These are phyloP conservation scores for Botrytis cinerea DNA, from an alignment of 2,329 filamentous ascomycete species.

Conservation along the genomic window DNA sequence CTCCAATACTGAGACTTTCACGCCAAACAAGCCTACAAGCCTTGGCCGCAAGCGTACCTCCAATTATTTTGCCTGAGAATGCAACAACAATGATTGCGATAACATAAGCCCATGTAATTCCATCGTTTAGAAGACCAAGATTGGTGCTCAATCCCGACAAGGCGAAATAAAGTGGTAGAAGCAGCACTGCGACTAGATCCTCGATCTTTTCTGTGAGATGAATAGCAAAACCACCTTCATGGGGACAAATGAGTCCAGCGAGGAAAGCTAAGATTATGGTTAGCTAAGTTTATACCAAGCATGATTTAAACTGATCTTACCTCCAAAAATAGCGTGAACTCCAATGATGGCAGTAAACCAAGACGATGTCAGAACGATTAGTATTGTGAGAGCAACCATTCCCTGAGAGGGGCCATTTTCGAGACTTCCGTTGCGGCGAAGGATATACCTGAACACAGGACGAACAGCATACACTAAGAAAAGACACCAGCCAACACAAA, in stretches of 20 bases:
- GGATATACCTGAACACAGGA: slow-evolving; percentile 72
- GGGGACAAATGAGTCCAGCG: slow-evolving; percentile 84
- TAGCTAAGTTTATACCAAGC: slow-evolving; percentile 4
- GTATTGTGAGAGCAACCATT: slow-evolving; percentile 78
- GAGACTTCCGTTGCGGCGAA: slow-evolving; percentile 73
- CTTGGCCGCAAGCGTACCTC: slow-evolving; percentile 76
- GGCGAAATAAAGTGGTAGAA: slow-evolving; percentile 90
- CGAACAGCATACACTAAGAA: slow-evolving; percentile 73
- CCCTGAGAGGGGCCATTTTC: slow-evolving; percentile 86
- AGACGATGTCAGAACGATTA: slow-evolving; percentile 75
- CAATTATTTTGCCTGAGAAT: slow-evolving; percentile 81
- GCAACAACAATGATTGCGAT: slow-evolving; percentile 79
- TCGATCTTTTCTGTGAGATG: slow-evolving; percentile 93
- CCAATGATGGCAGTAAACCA: slow-evolving; percentile 92
- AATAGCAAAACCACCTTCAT: slow-evolving; percentile 86
- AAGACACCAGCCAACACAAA: slow-evolving; percentile 71
- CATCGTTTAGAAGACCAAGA: slow-evolving; percentile 77
- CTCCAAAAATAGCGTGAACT: slow-evolving; percentile 89
- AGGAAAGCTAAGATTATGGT: slow-evolving; percentile 63
- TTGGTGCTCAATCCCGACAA: slow-evolving; percentile 88
- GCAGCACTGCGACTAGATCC: slow-evolving; percentile 80
- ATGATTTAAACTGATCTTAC: slow-evolving; percentile 19
- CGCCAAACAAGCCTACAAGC: slow-evolving; percentile 81
- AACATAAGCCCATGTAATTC: slow-evolving; percentile 87
- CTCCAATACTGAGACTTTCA: slow-evolving; percentile 84